Evolutionary conservation across 805 yeast genomes (phyloP), one percentile per base, ranked within the genome.

Genomic region (Ogataea saltuana): DNA sequence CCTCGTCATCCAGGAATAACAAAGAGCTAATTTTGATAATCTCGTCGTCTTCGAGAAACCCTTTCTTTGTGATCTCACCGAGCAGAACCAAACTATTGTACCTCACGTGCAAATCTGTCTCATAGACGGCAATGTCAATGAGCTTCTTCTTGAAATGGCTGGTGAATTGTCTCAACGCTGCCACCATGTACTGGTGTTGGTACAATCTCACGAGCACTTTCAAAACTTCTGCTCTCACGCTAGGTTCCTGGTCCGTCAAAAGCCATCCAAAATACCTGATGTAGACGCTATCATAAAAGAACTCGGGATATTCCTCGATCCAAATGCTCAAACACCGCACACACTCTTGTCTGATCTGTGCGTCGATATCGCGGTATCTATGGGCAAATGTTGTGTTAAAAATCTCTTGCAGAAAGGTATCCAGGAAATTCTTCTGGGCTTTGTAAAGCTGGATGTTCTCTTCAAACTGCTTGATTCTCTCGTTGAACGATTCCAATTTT

Each of bases 191-290:
- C 18, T 67, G 64, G 20, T 65, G 68, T 39, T 61, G 63, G 40
- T 77, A 78, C 17, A 81, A 63, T 53, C 68, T 79, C 10, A 69
- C 59, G 33, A 89, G 64, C 4, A 75, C 71, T 51, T 71, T 77
- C 19, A 85, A 58, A 2, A 81, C 89, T 52, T 85, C 88, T 7
- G 71, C 59, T 51, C 95, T 73, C 1, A 87, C 95, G 3, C 59
- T 49, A 9, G 75, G 62, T 12, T 76, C 73, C 2, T 78, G 69
- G 57, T 89, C 97, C n/a, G 90, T 81, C 31, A 90, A 66, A 25
- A 87, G 69, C 95, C 95, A 85, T 4, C 96, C 96, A 56, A 85
- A 74, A 61, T 85, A 87, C 49, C 89, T 75, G 49, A 88, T 70
- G 55, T 81, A 87, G 1, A 81, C 69, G 10, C 83, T 81, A 47